These are phyloP conservation scores for Mucor irregularis DNA, from an alignment of 371 early-diverging fungal genomes.

Conservation along the genomic window DNA sequence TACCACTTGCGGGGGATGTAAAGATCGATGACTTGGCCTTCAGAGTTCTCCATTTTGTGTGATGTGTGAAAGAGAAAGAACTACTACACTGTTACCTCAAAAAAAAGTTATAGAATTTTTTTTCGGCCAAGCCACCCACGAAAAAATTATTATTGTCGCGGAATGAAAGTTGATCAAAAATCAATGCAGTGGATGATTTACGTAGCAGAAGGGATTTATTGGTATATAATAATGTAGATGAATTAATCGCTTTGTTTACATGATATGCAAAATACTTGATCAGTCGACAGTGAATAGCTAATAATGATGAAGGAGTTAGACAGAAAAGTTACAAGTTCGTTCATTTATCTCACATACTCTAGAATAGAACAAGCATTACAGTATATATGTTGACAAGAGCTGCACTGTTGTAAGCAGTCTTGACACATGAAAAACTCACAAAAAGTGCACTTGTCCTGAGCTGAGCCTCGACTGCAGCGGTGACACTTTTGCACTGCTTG, in stretches of 20 bases:
- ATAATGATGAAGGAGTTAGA: background rate
- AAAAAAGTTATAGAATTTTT: background rate
- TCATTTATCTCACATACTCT: slow-evolving; percentile 8
- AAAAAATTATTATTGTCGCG: background rate
- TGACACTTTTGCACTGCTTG: background rate
- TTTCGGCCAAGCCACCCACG: slow-evolving; percentile 3
- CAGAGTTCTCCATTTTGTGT: slow-evolving; percentile 65
- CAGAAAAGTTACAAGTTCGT: no score
- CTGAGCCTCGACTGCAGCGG: background rate
- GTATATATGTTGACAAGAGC: slow-evolving; percentile 8
- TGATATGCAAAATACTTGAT: slow-evolving; percentile 20
- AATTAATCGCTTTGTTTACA: slow-evolving; percentile 5
- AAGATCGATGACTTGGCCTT: slow-evolving; percentile 82
- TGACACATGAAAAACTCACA: slow-evolving; percentile 15
- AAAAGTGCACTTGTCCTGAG: slow-evolving; percentile 1
- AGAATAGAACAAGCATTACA: slow-evolving; percentile 18
- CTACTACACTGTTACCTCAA: background rate
- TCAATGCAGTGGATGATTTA: background rate
- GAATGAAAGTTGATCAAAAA: background rate
- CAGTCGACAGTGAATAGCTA: slow-evolving; percentile 22
- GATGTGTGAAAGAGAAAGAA: slow-evolving; percentile 16
- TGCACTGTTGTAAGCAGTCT: slow-evolving; percentile 17
- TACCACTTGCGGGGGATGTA: slow-evolving; percentile 97
- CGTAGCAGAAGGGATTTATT: background rate
- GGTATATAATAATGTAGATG: no score